Conservation (phyloP, 768 basidiomycete genomes). For the Tylopilus balloui region DNA sequence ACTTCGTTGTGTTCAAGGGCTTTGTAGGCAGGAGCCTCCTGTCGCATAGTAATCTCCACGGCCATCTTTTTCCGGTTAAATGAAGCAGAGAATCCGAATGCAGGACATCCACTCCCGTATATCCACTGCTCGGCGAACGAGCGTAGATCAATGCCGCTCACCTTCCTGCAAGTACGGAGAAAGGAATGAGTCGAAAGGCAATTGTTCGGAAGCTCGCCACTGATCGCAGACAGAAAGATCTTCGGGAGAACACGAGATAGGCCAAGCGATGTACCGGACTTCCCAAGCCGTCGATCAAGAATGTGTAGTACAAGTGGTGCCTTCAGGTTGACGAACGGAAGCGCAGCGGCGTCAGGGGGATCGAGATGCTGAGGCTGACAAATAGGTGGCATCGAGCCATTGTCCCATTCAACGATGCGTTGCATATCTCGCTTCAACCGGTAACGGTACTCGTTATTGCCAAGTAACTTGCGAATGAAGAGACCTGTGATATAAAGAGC, state of each 20-base stretch:
- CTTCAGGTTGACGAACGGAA: conserved; percentile 93
- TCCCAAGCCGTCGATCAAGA: conserved; percentile 87
- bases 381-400: conserved; percentile 86
- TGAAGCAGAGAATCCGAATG: conserved; percentile 81
- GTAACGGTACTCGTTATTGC: conserved; percentile 96
- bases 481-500: conserved; percentile 86
- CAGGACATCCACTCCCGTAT: conserved; percentile 93
- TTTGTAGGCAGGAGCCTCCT: conserved; percentile 76
- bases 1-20: conserved; percentile 64
- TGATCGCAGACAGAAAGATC: conserved; percentile 89
- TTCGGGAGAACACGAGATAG: conserved; percentile 93
- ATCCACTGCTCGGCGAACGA: conserved; percentile 99
- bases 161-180: conserved; percentile 86
- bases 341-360: conserved; percentile 72
- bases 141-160: conserved; percentile 84
- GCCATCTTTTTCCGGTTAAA: conserved; percentile 99
- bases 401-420: conserved; percentile 82
- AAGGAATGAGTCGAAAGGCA: conserved; percentile 87
- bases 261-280: conserved; percentile 92
- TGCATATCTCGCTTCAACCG: conserved; percentile 95
- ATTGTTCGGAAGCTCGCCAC: conserved; percentile 83
- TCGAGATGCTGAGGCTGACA: conserved; percentile 85
- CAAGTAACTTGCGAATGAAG: conserved; percentile 81
- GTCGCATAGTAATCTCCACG: conserved; percentile 92
- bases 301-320: conserved; percentile 95